Base-by-base conservation (phyloP, 139 green algal genomes). In the Gonium pectorale region DNA sequence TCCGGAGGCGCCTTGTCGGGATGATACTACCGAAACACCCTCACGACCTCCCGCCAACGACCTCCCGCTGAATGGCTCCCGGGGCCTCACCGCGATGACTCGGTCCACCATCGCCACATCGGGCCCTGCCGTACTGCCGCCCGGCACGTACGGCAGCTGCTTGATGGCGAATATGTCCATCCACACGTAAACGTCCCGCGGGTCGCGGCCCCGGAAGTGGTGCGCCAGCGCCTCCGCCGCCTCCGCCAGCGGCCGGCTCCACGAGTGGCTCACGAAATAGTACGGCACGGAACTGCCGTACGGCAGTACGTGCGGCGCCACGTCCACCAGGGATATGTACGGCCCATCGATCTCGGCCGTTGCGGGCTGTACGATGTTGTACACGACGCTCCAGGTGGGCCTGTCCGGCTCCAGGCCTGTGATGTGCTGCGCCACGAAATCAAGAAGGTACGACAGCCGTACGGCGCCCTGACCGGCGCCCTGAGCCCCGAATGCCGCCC, bases 201-300 rank as follows among this genome's bases (percentile, higher is more conserved):
- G 75, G 17, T 82, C 56, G 17, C 60, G 43, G 11, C 75, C 75
- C 2, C 75, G 75, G 29, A 82, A 82, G 75, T 82, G 75, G 29
- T 82, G 75, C 27, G 29, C 17, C 59, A 82, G 60, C 75, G 71
- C 44, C 29, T 21, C n/a, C 17, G 15, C 75, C 38, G 75, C 33
- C 75, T 82, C 75, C 17, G 59, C 59, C 29, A 82, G 60, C 38
- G 75, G 75, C n/a, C 75, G 59, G 59, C 75, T 82, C 75, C 75
- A 82, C 21, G 75, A 59, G 38, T 82, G 75, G 41, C 75, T 82
- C 1, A 82, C 56, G n/a, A 82, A 82, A 41, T 82, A 82, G 56
- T 82, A 82, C 49, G 75, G 75, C 46, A 2, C 41, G 0, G 31
- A 19, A 1, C 38, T 59, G 40, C 73, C 73, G 26, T 22, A 41